These are phyloP conservation scores for Backusella luteola DNA, from an alignment of 192 early-diverging fungal species.

Conservation along the genomic window DNA sequence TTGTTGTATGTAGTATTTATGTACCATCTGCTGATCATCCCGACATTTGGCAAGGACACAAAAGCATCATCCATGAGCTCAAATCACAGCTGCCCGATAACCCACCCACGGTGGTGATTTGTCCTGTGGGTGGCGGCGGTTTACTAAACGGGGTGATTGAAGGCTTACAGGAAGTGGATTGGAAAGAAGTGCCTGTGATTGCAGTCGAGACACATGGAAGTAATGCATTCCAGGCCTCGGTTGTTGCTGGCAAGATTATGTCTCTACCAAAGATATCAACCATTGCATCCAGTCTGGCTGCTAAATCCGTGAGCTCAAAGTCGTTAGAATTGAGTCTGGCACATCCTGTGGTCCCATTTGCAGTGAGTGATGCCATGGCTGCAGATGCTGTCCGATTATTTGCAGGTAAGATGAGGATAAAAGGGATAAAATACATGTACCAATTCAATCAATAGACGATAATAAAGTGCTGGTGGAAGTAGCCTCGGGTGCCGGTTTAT, in stretches of 20 bases:
- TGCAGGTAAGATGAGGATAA: constrained; percentile 45
- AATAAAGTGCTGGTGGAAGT: constrained; percentile 60
- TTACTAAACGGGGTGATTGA: constrained; percentile 66
- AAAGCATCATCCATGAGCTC: constrained; percentile 63
- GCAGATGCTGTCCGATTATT: constrained; percentile 49
- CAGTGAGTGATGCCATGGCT: constrained; percentile 58
- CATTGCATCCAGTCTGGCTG: constrained; percentile 44
- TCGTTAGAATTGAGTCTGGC: constrained; percentile 45
- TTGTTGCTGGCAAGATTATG: constrained; percentile 50
- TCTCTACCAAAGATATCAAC: constrained; percentile 46
- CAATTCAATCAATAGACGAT: constrained; percentile 39
- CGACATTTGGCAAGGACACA: constrained; percentile 58
- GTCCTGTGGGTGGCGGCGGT: constrained; percentile 69
- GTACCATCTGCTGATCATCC: constrained; percentile 60
- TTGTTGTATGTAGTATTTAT: constrained; percentile 31
- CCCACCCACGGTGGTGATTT: constrained; percentile 62
- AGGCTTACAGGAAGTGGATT: constrained; percentile 56
- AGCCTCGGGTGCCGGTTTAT: constrained; percentile 61
- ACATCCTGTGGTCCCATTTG: constrained; percentile 56
- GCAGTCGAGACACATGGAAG: constrained; percentile 75
- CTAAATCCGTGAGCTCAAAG: constrained; percentile 39
- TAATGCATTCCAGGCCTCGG: constrained; percentile 66
- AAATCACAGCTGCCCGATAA: constrained; percentile 54
- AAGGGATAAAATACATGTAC: neutral
- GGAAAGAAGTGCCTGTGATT: constrained; percentile 70